phyloP scores from a whole-genome alignment of 768 basidiomycete species.

The Calocybe cyanea region DNA sequence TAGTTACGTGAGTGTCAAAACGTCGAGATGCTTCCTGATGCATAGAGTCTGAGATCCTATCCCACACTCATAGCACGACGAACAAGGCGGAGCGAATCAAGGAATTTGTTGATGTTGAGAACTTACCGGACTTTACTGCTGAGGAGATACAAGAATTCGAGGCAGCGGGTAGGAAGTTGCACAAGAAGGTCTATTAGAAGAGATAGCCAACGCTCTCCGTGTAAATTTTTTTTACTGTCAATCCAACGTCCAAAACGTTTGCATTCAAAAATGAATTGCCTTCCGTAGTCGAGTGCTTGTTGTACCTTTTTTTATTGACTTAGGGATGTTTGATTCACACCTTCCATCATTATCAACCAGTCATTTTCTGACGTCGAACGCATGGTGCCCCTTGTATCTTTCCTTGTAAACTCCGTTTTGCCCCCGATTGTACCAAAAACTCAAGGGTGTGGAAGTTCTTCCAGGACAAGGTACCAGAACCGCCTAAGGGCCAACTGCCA shows the following conservation, averaged over 20 bases:
- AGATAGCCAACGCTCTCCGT: no score
- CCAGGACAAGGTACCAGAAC: slow-evolving; percentile 15
- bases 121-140: slow-evolving; percentile 48
- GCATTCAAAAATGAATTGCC: no score
- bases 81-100: slow-evolving; percentile 44
- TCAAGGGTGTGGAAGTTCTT: slow-evolving; percentile 16
- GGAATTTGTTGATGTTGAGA: slow-evolving; percentile 36
- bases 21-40: background rate
- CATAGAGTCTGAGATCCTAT: background rate
- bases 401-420: slow-evolving; percentile 1
- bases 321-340: slow-evolving; percentile 2
- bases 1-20: slow-evolving; percentile 57
- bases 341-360: slow-evolving; percentile 10
- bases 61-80: slow-evolving; percentile 33
- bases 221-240: no score
- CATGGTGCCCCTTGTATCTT: slow-evolving; percentile 6
- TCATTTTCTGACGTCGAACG: slow-evolving; percentile 13
- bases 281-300: no score
- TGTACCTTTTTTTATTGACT: slow-evolving; percentile 4
- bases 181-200: slow-evolving; percentile 41
- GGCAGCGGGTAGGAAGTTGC: slow-evolving; percentile 44
- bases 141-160: slow-evolving; percentile 64
- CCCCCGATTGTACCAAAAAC: background rate
- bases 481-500: slow-evolving; percentile 29
- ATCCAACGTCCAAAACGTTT: no score